A percentile compares a stretch with the other conserved stretches of the same genome.
Evolutionary conservation across 2,329 filamentous ascomycete genomes (phyloP).

Genomic region (Xylariales sp.): DNA sequence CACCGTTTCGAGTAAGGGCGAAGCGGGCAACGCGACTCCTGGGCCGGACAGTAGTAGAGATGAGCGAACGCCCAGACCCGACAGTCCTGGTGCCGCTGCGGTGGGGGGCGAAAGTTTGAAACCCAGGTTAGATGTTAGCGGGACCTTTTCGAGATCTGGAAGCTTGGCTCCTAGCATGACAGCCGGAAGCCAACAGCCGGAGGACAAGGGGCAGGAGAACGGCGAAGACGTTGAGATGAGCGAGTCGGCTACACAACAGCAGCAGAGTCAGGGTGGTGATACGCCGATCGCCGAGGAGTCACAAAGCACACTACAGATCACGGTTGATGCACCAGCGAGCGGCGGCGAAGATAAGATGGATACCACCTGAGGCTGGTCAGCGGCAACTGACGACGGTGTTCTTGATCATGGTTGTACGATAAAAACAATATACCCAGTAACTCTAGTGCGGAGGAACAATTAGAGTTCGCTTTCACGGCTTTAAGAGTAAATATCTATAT

Average conservation of each 20-base stretch:
- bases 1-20: slow-evolving; percentile 35
- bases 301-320: slow-evolving; percentile 56
- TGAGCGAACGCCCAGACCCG: slow-evolving; percentile 47
- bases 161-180: slow-evolving; percentile 52
- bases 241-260: slow-evolving; percentile 52
- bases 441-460: slow-evolving; percentile 29
- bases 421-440: slow-evolving; percentile 45
- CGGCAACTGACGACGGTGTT: background rate
- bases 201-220: slow-evolving; percentile 51
- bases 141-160: slow-evolving; percentile 53
- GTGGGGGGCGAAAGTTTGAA: slow-evolving; percentile 51
- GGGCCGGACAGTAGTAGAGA: slow-evolving; percentile 57
- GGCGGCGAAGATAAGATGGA: slow-evolving; percentile 74
- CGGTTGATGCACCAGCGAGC: slow-evolving; percentile 61
- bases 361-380: slow-evolving; percentile 54
- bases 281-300: slow-evolving; percentile 50
- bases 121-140: slow-evolving; percentile 48
- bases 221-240: slow-evolving; percentile 52
- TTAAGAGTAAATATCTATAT: slow-evolving; percentile 12
- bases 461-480: background rate
- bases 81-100: slow-evolving; percentile 51
- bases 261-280: slow-evolving; percentile 45
- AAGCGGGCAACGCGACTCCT: slow-evolving; percentile 53
- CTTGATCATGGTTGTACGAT: slow-evolving; percentile 28
- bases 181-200: slow-evolving; percentile 51